Conservation (phyloP, 495 filamentous ascomycete genomes). For the Chaetomidium leptoderma region DNA sequence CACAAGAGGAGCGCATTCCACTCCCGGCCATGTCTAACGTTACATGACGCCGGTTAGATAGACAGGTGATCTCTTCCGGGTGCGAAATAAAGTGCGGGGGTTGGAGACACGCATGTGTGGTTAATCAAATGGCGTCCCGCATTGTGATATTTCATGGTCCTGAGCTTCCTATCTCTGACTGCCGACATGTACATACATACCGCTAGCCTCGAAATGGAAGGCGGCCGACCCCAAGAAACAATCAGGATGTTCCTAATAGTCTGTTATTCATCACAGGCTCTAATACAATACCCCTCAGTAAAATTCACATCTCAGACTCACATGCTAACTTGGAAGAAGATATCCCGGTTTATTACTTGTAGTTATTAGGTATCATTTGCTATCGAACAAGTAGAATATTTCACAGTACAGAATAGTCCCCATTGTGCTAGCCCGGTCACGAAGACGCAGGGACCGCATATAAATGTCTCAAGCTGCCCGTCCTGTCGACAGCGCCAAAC, state of each 20-base stretch:
- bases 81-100: background rate
- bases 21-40: conserved; percentile 18
- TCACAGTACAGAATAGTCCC: too few relatives aligned
- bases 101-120: background rate
- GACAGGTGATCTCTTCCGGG: conserved; percentile 5
- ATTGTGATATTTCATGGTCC: background rate
- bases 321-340: too few relatives aligned
- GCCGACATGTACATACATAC: background rate
- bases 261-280: too few relatives aligned
- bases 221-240: too few relatives aligned
- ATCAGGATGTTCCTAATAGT: too few relatives aligned
- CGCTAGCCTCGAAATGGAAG: background rate
- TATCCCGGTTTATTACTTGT: too few relatives aligned
- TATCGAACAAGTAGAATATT: too few relatives aligned
- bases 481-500: conserved; percentile 33
- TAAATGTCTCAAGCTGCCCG: conserved; percentile 29
- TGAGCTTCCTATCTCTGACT: background rate
- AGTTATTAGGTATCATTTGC: too few relatives aligned
- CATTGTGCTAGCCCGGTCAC: background rate
- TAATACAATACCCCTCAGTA: too few relatives aligned
- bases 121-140: background rate
- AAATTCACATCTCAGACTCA: too few relatives aligned
- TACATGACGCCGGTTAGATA: conserved; percentile 6
- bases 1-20: background rate
- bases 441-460: conserved; percentile 15